A percentile compares a stretch with the other conserved stretches of the same genome.
phyloP scores from a whole-genome alignment of 768 basidiomycete species.

The Xanthoconium purpureum region DNA sequence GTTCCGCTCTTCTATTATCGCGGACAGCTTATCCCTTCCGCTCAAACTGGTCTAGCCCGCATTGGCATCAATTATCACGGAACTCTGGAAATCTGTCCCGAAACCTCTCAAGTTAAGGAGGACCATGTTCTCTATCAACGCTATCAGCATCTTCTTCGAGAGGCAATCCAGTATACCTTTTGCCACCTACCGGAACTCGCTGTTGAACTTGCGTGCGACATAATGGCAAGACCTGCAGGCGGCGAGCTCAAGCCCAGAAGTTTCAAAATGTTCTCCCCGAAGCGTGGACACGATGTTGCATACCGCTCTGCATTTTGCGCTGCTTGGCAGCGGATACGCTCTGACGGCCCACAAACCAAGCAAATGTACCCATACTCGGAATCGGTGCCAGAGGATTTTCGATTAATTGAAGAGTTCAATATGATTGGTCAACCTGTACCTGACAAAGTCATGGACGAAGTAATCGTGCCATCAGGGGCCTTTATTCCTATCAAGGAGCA shows the following conservation, averaged over 20 bases:
- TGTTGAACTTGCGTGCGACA: conserved; percentile 13
- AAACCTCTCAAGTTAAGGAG: conserved; percentile 1
- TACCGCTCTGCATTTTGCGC: conserved; percentile 9
- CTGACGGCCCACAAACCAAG: not conserved
- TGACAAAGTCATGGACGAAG: conserved; percentile 6
- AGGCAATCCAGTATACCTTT: conserved; percentile 11
- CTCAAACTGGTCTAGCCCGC: not conserved
- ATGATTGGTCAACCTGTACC: conserved; percentile 12
- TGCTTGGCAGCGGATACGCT: not conserved
- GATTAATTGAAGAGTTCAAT: conserved; percentile 15
- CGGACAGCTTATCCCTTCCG: conserved; percentile 13
- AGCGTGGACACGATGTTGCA: not conserved
- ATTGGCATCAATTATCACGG: conserved; percentile 17
- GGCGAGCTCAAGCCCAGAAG: not conserved
- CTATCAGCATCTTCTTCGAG: conserved; percentile 10
- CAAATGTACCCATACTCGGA: conserved; percentile 6
- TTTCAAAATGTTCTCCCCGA: not conserved
- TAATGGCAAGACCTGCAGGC: conserved; percentile 1
- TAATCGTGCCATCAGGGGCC: conserved; percentile 14
- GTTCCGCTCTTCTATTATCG: conserved; percentile 14
- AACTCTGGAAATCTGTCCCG: conserved; percentile 7
- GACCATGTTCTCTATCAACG: conserved; percentile 6
- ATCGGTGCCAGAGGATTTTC: conserved; percentile 1
- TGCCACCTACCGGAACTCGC: conserved; percentile 14
- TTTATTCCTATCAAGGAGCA: conserved; percentile 10